These are phyloP conservation scores for Blastomyces parvus DNA, from an alignment of 2,329 filamentous ascomycete genomes.

Conservation along the genomic window DNA sequence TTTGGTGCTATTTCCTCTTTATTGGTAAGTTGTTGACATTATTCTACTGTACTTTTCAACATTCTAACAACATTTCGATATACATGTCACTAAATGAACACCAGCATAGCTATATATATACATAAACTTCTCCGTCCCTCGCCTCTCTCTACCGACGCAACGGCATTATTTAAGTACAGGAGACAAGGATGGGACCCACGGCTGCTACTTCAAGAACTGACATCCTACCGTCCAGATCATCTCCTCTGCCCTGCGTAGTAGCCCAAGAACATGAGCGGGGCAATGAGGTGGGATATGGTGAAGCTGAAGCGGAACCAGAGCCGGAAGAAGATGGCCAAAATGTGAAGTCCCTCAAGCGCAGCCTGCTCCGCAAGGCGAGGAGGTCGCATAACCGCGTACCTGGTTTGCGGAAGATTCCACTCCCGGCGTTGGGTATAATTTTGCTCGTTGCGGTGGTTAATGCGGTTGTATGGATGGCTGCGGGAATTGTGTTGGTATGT, in stretches of 20 bases:
- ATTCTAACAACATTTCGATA: too few relatives aligned
- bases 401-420: conserved; percentile 47
- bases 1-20: not conserved
- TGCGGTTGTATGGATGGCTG: conserved; percentile 48
- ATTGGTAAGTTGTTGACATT: not conserved
- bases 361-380: conserved; percentile 33
- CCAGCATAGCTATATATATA: not conserved
- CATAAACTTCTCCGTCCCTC: not conserved
- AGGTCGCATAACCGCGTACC: conserved; percentile 45
- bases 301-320: not conserved
- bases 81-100: not conserved
- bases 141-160: not conserved
- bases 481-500: conserved; percentile 48
- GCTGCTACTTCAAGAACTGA: not conserved
- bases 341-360: conserved; percentile 14
- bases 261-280: not conserved
- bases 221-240: not conserved
- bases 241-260: not conserved
- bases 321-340: conserved; percentile 8
- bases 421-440: conserved; percentile 50
- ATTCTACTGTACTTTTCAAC: too few relatives aligned
- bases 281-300: not conserved
- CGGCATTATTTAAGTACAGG: too few relatives aligned
- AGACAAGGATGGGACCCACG: not conserved
- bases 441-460: conserved; percentile 45